These are phyloP conservation scores for Penicillium ucsense DNA, from an alignment of 495 filamentous ascomycete species.

Conservation along the genomic window DNA sequence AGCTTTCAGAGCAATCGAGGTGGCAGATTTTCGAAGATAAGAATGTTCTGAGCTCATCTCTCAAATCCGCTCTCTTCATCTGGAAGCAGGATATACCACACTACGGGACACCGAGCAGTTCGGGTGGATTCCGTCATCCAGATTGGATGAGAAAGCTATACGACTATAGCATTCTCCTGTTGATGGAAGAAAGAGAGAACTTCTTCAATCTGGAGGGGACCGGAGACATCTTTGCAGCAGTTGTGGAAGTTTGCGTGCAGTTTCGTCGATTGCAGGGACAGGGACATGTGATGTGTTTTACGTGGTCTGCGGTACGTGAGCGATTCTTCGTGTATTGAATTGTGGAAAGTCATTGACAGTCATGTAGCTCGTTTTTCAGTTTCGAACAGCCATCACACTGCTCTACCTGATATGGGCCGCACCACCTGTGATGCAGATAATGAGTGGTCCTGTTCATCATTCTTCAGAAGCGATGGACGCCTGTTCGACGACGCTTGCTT, in stretches of 20 bases:
- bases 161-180: constrained; percentile 23
- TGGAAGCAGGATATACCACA: constrained; percentile 27
- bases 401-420: constrained; percentile 24
- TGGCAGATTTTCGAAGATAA: constrained; percentile 7
- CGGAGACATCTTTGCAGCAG: constrained; percentile 18
- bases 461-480: constrained; percentile 13
- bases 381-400: constrained; percentile 22
- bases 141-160: constrained; percentile 27
- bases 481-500: constrained; percentile 14
- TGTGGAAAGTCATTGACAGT: constrained; percentile 1
- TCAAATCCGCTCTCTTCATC: constrained; percentile 19
- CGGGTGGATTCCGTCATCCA: constrained; percentile 19
- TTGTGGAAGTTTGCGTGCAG: constrained; percentile 21
- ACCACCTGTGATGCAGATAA: constrained; percentile 1
- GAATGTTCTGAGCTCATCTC: constrained; percentile 7
- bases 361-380: constrained; percentile 24
- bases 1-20: constrained; percentile 10
- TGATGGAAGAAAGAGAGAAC: constrained; percentile 21
- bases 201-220: constrained; percentile 18
- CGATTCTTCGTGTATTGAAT: not conserved
- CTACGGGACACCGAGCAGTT: constrained; percentile 14
- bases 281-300: constrained; percentile 28
- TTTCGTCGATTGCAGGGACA: constrained; percentile 22
- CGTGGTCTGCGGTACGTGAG: constrained; percentile 24
- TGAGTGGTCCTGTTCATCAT: not conserved